These are phyloP conservation scores for Cercospora sesami DNA, from an alignment of 2,329 filamentous ascomycete genomes.

Conservation along the genomic window DNA sequence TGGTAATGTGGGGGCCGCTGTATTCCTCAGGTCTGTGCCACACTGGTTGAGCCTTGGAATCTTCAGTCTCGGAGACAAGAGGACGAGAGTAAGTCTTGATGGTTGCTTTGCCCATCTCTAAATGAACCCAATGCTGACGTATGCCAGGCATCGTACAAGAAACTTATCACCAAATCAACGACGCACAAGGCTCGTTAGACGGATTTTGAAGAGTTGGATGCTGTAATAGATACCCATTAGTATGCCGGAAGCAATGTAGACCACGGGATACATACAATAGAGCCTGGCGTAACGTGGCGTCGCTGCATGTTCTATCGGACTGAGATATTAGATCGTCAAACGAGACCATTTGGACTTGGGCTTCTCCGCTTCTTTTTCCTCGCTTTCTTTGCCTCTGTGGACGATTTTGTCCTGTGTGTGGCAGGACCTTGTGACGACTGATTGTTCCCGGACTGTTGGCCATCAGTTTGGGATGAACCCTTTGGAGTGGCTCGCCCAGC, in stretches of 20 bases:
- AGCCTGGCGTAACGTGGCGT: neutral
- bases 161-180: constrained; percentile 8
- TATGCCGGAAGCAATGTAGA: constrained; percentile 6
- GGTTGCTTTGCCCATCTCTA: neutral
- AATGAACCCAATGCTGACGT: neutral
- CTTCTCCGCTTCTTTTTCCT: neutral
- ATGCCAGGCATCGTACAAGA: constrained; percentile 11
- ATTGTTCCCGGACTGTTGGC: neutral
- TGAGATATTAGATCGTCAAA: neutral
- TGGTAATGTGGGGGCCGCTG: constrained; percentile 21
- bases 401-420: neutral
- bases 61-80: constrained; percentile 18
- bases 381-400: neutral
- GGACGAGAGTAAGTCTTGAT: constrained; percentile 11
- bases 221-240: constrained; percentile 16
- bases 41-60: constrained; percentile 21
- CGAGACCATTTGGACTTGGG: constrained; percentile 3
- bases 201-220: neutral
- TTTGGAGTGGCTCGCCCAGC: neutral
- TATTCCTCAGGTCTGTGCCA: constrained; percentile 20
- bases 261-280: constrained; percentile 16
- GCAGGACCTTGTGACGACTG: neutral
- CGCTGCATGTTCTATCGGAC: neutral
- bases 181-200: constrained; percentile 6
- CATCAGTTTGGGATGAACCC: neutral